phyloP scores from a whole-genome alignment of 805 yeast species.

The Metschnikowia bowlesiae region DNA sequence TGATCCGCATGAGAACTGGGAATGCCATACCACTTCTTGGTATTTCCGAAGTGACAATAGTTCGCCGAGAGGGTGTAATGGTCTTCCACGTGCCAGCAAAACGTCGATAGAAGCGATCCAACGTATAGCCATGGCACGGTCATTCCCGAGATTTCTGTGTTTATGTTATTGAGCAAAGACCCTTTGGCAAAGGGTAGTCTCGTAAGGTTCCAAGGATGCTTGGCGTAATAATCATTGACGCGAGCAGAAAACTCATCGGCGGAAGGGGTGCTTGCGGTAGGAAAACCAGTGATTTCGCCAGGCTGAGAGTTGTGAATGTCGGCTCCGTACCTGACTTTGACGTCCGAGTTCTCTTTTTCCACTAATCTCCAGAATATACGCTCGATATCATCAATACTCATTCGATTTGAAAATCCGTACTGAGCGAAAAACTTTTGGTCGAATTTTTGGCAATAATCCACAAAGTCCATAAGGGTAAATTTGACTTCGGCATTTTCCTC shows the following conservation, averaged over 20 bases:
- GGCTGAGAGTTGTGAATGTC: constrained; percentile 66
- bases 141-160: constrained; percentile 80
- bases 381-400: constrained; percentile 48
- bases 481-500: constrained; percentile 54
- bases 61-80: constrained; percentile 89
- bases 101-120: constrained; percentile 85
- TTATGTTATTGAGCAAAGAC: constrained; percentile 63
- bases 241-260: constrained; percentile 13
- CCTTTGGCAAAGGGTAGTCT: constrained; percentile 66
- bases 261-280: constrained; percentile 30
- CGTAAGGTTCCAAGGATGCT: constrained; percentile 73
- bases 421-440: constrained; percentile 38
- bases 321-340: constrained; percentile 78
- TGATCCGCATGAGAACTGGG: constrained; percentile 61
- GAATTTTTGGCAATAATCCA: constrained; percentile 49
- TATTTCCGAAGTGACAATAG: constrained; percentile 85
- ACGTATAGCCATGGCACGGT: constrained; percentile 93
- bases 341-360: constrained; percentile 35
- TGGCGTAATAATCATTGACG: constrained; percentile 28
- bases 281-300: constrained; percentile 74
- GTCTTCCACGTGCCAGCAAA: constrained; percentile 97
- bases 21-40: constrained; percentile 92
- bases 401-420: not conserved
- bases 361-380: constrained; percentile 60
- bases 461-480: constrained; percentile 59